Evolutionary conservation across 306 rosid species (phyloP).

Genomic region (Pterocarpus santalinus): DNA sequence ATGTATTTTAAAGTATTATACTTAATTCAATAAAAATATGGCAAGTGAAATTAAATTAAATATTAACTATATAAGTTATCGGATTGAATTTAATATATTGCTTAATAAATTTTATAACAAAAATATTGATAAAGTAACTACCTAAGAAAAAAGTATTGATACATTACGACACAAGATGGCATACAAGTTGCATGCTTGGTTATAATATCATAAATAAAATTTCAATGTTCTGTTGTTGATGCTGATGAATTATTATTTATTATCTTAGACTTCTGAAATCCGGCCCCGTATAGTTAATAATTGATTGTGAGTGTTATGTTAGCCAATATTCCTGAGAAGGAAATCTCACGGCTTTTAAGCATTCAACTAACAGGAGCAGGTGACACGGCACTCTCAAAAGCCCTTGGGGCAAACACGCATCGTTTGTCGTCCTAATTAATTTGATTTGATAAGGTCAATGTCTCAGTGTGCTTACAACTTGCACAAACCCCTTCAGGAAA

Average conservation of each 20-base stretch:
- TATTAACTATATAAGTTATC: too few relatives aligned
- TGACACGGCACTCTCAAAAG: background rate
- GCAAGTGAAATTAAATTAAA: background rate
- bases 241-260: background rate
- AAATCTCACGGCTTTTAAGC: background rate
- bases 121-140: too few relatives aligned
- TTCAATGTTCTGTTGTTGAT: background rate
- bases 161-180: too few relatives aligned
- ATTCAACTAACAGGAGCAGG: background rate
- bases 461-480: background rate
- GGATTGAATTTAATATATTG: too few relatives aligned
- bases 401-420: background rate
- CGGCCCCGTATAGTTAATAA: background rate
- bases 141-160: too few relatives aligned
- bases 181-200: too few relatives aligned
- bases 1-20: background rate
- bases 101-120: too few relatives aligned
- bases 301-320: background rate
- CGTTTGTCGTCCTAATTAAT: background rate
- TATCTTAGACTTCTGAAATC: background rate
- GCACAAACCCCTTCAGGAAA: background rate
- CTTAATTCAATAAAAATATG: too few relatives aligned
- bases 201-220: too few relatives aligned
- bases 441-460: background rate
- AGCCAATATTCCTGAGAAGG: background rate